phyloP scores from a whole-genome alignment of 441 rosid genomes.

The Pelargonium myrrhifolium region DNA sequence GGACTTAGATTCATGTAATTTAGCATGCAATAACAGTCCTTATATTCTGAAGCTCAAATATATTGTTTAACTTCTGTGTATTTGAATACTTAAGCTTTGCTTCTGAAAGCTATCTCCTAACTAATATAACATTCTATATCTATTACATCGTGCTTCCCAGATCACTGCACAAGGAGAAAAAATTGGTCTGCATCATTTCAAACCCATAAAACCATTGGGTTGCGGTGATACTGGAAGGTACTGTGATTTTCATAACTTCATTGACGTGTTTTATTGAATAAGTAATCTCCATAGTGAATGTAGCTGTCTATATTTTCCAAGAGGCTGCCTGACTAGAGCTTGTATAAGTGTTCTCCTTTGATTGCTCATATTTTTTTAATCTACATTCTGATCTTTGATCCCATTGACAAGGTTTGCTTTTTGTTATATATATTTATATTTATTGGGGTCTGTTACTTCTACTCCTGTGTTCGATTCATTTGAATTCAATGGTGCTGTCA shows the following conservation, averaged over 20 bases:
- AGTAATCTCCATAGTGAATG: neutral
- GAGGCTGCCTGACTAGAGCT: too few relatives aligned
- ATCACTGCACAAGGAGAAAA: slow-evolving; percentile 65
- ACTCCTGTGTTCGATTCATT: too few relatives aligned
- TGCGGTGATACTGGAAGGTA: slow-evolving; percentile 99
- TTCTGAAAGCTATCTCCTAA: neutral
- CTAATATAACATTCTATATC: slow-evolving; percentile 1
- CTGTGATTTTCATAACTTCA: neutral
- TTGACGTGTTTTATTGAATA: neutral
- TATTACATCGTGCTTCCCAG: slow-evolving; percentile 31
- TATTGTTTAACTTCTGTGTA: too few relatives aligned
- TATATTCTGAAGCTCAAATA: too few relatives aligned
- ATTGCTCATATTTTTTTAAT: neutral
- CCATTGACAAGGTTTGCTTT: neutral
- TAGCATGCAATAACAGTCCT: too few relatives aligned
- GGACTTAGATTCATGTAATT: too few relatives aligned
- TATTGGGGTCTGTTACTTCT: too few relatives aligned
- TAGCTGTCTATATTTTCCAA: too few relatives aligned
- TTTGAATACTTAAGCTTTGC: neutral
- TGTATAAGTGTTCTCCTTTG: too few relatives aligned
- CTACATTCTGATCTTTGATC: neutral
- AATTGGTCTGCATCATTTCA: slow-evolving; percentile 81
- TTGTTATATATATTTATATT: too few relatives aligned
- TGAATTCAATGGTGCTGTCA: too few relatives aligned
- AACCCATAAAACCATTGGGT: slow-evolving; percentile 90